phyloP scores from a whole-genome alignment of 441 rosid species.

The Pelargonium fulgidum region DNA sequence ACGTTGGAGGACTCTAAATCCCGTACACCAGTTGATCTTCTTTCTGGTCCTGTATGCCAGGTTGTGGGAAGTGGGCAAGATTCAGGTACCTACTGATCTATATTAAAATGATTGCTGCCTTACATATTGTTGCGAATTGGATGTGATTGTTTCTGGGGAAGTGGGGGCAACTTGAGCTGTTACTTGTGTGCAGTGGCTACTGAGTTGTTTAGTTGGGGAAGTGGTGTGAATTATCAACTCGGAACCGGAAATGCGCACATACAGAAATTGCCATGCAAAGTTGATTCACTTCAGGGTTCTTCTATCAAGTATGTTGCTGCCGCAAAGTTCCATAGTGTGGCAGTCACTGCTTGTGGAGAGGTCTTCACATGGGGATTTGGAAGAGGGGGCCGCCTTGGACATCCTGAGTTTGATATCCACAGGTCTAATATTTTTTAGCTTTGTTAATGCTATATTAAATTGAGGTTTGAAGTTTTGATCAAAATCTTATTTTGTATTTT shows the following conservation, averaged over 20 bases:
- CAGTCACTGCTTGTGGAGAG: constrained; percentile 66
- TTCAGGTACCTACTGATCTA: constrained; percentile 44
- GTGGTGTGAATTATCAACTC: constrained; percentile 93
- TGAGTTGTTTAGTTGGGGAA: constrained; percentile 97
- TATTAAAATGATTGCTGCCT: constrained; percentile 16
- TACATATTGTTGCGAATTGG: constrained; percentile 6
- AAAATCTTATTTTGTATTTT: background rate
- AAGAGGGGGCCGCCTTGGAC: constrained; percentile 99
- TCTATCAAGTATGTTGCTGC: constrained; percentile 76
- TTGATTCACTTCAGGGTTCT: constrained; percentile 80
- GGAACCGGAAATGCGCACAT: constrained; percentile 93
- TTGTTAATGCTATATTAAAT: background rate
- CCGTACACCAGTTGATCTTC: constrained; percentile 77
- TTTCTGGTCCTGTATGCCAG: constrained; percentile 85
- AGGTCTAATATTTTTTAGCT: constrained; percentile 39
- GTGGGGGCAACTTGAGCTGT: constrained; percentile 8
- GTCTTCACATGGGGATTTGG: constrained; percentile 99
- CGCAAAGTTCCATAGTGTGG: constrained; percentile 92
- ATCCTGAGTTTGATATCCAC: constrained; percentile 98
- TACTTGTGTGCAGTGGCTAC: constrained; percentile 50
- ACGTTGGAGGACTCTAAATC: constrained; percentile 67
- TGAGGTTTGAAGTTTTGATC: background rate
- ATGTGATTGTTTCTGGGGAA: constrained; percentile 12
- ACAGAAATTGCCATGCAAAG: constrained; percentile 88
- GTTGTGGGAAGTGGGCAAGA: constrained; percentile 43